Base-by-base conservation (phyloP, 2,329 filamentous ascomycete species). In the Cryphonectria parasitica region DNA sequence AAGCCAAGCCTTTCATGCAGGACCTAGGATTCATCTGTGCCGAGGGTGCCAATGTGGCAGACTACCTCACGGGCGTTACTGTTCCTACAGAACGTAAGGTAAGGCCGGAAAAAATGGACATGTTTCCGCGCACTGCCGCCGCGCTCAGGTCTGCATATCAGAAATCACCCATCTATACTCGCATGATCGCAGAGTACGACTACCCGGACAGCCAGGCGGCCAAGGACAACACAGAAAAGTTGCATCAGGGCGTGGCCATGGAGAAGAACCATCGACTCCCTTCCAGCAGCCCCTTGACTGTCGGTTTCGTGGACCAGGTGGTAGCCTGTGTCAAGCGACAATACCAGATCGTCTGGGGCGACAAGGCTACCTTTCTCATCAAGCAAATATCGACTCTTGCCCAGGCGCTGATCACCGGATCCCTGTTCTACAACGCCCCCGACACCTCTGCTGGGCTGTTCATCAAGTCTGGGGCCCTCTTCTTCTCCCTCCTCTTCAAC, bases 61-160 rank as follows among this genome's bases (percentile, higher is more conserved):
- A 92, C 75, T 92, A 83, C 78, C 77, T 92, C 31, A 92, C 90
- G 1, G 88, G 89, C 75, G 85, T 90, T 19, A 90, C 88, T 0
- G 89, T 90, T 0, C 88, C 91, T 0, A 89, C 89, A 0, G 92
- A 94, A 77, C 86, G 93, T 64, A 84, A 86, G 36, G 89, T 94
- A 77, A 84, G 75, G 1, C 70, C 78, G 0, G 83, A 79, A 0
- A 78, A 77, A 62, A 79, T 83, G 66, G 73, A 77, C 64, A 77
- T 74, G 0, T 86, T 86, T 66, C 86, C 86, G 0, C 80, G 84
- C n/a, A 85, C 77, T 2, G 79, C 83, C 4, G 76, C 78, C 0
- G 79, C 79, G 15, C 81, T 91, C 10, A 79, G 83, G 1, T 77
- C 77, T 0, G 80, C 78, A 22, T 91, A 91, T 74, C 80, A 87